Evolutionary conservation across 441 rosid species (phyloP).

Genomic region (Populus tomentosa): DNA sequence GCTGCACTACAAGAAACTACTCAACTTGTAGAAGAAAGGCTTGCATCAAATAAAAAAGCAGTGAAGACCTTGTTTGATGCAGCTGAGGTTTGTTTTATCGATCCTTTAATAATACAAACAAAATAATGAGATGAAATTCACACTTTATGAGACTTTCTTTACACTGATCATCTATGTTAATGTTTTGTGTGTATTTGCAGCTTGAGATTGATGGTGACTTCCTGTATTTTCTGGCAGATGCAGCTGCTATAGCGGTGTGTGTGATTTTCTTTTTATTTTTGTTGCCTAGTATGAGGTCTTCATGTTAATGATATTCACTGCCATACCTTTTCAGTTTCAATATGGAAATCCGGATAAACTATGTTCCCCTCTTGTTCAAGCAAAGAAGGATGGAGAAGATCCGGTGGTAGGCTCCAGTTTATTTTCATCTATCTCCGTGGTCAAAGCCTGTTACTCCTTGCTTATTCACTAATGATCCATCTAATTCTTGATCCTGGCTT

Average conservation of each 20-base stretch:
- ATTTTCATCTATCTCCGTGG: background rate
- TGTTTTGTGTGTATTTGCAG: constrained; percentile 40
- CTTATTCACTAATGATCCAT: background rate
- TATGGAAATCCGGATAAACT: constrained; percentile 84
- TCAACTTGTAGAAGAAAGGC: constrained; percentile 56
- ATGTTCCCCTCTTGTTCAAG: constrained; percentile 75
- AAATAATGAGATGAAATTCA: background rate
- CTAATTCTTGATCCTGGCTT: constrained; percentile 9
- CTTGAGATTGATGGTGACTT: constrained; percentile 87
- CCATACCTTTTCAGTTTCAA: constrained; percentile 56
- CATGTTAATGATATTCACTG: background rate
- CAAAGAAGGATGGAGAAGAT: constrained; percentile 68
- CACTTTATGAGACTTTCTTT: background rate
- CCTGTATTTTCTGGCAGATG: constrained; percentile 88
- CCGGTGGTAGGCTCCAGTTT: constrained; percentile 54
- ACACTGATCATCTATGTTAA: constrained; percentile 7
- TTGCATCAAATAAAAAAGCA: constrained; percentile 54
- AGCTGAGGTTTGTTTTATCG: constrained; percentile 52
- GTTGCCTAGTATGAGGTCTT: constrained; percentile 1
- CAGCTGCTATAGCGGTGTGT: constrained; percentile 66
- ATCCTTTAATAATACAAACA: background rate
- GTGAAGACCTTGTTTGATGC: constrained; percentile 69
- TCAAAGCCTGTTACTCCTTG: background rate
- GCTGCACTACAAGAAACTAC: constrained; percentile 69
- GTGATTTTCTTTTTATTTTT: constrained; percentile 2